Conservation (phyloP, 1,139 yeast species). For the Candida buenavistaensis region DNA sequence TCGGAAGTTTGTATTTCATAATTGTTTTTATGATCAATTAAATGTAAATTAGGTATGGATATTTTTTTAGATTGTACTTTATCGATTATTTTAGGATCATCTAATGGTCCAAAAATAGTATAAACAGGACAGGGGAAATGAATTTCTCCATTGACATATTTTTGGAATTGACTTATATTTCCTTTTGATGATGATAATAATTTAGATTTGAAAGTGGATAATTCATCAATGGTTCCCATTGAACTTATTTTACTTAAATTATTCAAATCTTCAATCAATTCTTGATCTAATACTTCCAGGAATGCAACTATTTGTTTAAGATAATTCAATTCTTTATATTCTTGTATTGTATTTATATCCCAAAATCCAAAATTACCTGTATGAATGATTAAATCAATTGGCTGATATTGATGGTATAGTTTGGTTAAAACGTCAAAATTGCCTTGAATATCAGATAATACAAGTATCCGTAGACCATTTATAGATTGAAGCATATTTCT, state of each 20-base stretch:
- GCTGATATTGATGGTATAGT: conserved; percentile 19
- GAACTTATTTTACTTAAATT: conserved; percentile 37
- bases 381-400: conserved; percentile 49
- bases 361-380: conserved; percentile 83
- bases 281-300: conserved; percentile 56
- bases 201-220: conserved; percentile 37
- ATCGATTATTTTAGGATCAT: conserved; percentile 66
- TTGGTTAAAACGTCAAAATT: conserved; percentile 23
- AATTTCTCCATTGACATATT: conserved; percentile 48
- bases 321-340: conserved; percentile 51
- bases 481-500: conserved; percentile 5
- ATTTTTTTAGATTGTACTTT: conserved; percentile 57
- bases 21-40: conserved; percentile 59
- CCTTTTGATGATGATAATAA: conserved; percentile 26
- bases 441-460: conserved; percentile 38
- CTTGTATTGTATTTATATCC: conserved; percentile 54
- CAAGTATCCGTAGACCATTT: conserved; percentile 18
- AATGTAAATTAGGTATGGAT: conserved; percentile 53
- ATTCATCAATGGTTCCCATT: conserved; percentile 13
- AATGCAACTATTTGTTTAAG: conserved; percentile 69
- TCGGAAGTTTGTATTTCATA: conserved; percentile 40
- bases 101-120: conserved; percentile 74
- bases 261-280: conserved; percentile 46
- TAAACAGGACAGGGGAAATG: conserved; percentile 65
- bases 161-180: conserved; percentile 31